Conservation (phyloP, 1,284 basidiomycete species). For the Schizopora paradoxa region DNA sequence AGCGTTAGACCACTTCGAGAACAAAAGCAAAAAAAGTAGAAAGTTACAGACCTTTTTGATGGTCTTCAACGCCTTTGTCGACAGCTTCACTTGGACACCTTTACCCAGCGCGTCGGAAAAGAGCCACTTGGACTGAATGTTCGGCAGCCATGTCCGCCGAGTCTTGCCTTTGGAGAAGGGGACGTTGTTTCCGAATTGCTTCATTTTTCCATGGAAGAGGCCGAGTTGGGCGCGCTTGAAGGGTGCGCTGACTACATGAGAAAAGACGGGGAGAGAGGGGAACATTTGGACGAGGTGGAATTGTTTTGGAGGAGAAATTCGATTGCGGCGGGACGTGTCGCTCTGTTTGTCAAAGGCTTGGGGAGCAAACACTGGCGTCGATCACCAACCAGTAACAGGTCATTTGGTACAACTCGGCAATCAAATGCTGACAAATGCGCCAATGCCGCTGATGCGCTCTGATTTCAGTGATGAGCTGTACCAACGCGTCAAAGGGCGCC, state of each 20-base stretch:
- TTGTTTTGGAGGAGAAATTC: neutral
- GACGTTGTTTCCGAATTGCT: conserved; percentile 84
- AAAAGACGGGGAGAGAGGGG: conserved; percentile 29
- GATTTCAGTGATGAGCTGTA: no score
- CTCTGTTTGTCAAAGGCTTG: no score
- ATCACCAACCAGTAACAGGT: no score
- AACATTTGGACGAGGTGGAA: conserved; percentile 30
- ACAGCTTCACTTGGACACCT: conserved; percentile 61
- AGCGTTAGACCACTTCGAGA: no score
- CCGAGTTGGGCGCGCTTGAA: conserved; percentile 75
- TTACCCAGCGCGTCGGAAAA: conserved; percentile 59
- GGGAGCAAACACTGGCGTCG: no score
- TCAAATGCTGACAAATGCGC: no score
- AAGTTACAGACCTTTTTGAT: conserved; percentile 63
- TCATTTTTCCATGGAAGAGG: conserved; percentile 75
- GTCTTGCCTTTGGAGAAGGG: conserved; percentile 90
- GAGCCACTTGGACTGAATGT: conserved; percentile 72
- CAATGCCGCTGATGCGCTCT: no score
- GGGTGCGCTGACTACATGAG: conserved; percentile 45
- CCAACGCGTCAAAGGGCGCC: no score
- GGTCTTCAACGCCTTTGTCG: conserved; percentile 68
- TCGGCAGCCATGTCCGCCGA: conserved; percentile 85
- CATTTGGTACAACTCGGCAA: no score
- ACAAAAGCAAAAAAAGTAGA: conserved; percentile 1
- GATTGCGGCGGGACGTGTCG: no score